These are phyloP conservation scores for Ilex paraguariensis DNA, from an alignment of 305 asterid genomes.

Conservation along the genomic window DNA sequence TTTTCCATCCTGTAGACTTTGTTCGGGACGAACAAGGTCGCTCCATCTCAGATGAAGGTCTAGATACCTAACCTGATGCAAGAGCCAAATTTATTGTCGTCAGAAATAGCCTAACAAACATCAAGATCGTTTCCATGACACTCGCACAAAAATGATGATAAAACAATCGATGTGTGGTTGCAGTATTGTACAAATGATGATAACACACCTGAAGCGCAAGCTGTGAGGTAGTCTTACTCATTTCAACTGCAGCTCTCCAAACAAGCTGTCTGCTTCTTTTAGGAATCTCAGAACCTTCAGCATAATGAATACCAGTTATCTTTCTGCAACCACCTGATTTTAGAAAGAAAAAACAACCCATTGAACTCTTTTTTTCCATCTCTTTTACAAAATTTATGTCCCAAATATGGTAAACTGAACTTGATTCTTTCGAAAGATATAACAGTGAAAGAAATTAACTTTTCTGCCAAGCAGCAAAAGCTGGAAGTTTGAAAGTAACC, in stretches of 20 bases:
- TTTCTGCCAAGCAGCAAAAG: slow-evolving; percentile 15
- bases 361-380: too few relatives aligned
- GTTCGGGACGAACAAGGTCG: slow-evolving; percentile 86
- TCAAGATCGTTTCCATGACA: background rate
- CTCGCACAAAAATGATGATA: background rate
- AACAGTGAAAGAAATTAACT: slow-evolving; percentile 6
- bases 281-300: slow-evolving; percentile 61
- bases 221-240: slow-evolving; percentile 65
- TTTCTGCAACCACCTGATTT: slow-evolving; percentile 69
- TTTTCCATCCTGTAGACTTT: slow-evolving; percentile 57
- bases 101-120: background rate
- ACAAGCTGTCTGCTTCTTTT: slow-evolving; percentile 67
- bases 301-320: slow-evolving; percentile 56
- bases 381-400: too few relatives aligned
- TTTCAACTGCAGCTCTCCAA: slow-evolving; percentile 96
- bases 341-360: slow-evolving; percentile 3
- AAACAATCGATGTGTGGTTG: too few relatives aligned
- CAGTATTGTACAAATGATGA: slow-evolving; percentile 5
- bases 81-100: slow-evolving; percentile 9
- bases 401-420: background rate
- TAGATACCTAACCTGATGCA: slow-evolving; percentile 79
- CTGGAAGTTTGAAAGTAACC: slow-evolving; percentile 35
- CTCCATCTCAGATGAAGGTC: slow-evolving; percentile 80
- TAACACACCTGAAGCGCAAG: slow-evolving; percentile 88
- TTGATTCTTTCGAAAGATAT: background rate